Conservation (phyloP, 1,284 basidiomycete species). For the Apiotrichum mycotoxinovorans region DNA sequence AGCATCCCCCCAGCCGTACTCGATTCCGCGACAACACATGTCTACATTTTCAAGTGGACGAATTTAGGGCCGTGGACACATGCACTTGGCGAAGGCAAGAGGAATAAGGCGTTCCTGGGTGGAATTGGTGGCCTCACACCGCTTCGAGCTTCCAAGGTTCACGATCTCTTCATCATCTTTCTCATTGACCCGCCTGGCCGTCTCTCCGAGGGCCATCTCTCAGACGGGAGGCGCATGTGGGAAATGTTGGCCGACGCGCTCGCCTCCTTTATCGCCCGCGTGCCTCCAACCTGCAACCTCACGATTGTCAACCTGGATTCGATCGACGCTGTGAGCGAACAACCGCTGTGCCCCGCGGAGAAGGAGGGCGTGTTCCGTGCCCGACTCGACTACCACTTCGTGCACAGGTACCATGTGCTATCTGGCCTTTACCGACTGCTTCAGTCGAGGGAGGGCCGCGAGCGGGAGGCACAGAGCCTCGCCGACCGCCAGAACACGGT, state of each 20-base stretch:
- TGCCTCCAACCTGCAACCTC: neutral
- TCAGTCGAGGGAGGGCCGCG: neutral
- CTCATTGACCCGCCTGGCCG: neutral
- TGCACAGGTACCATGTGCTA: neutral
- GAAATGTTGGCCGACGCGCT: neutral
- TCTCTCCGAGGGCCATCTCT: neutral
- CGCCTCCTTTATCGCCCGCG: neutral
- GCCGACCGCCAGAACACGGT: neutral
- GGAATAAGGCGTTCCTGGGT: constrained; percentile 65
- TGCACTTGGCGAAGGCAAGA: constrained; percentile 52
- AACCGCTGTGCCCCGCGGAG: neutral
- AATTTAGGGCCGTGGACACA: too few relatives aligned
- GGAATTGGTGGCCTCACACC: neutral
- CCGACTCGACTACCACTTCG: neutral
- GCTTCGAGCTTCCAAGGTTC: neutral
- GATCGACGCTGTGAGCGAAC: neutral
- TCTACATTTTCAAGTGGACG: constrained; percentile 66
- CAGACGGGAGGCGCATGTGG: neutral
- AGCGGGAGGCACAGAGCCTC: neutral
- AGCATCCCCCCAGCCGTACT: neutral
- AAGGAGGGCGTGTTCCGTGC: neutral
- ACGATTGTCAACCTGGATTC: neutral
- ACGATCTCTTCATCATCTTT: neutral
- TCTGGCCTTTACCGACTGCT: neutral
- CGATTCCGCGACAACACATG: neutral